phyloP scores from a whole-genome alignment of 176 grass and related monocot genomes.

The Urochloa ruziziensis region DNA sequence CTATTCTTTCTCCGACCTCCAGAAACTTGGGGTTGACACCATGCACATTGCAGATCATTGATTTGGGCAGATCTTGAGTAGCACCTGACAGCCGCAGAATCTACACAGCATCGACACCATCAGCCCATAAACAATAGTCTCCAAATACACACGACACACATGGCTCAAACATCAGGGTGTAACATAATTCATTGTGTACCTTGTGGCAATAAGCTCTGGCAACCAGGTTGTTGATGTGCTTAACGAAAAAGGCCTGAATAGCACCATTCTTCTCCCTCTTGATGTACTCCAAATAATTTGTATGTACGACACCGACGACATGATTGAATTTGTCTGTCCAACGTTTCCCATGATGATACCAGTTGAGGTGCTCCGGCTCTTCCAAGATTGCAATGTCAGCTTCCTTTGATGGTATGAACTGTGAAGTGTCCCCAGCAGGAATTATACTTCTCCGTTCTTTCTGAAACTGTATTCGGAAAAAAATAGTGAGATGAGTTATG shows the following conservation, averaged over 20 bases:
- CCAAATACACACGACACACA: neutral
- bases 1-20: conserved; percentile 73
- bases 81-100: conserved; percentile 83
- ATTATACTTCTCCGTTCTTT: conserved; percentile 95
- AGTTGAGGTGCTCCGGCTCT: conserved; percentile 95
- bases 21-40: conserved; percentile 95
- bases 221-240: conserved; percentile 88
- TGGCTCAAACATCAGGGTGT: conserved; percentile 1
- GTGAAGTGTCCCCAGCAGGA: conserved; percentile 85
- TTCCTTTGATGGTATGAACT: conserved; percentile 78
- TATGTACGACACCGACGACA: conserved; percentile 91
- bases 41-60: conserved; percentile 88
- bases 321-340: conserved; percentile 97
- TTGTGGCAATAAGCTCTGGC: conserved; percentile 85
- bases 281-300: conserved; percentile 94
- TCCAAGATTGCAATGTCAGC: conserved; percentile 92
- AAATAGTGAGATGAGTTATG: conserved; percentile 14
- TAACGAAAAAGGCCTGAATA: conserved; percentile 89
- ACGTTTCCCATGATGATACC: conserved; percentile 96
- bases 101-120: conserved; percentile 37
- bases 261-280: conserved; percentile 93
- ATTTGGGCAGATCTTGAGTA: conserved; percentile 92
- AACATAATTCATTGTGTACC: conserved; percentile 25
- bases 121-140: neutral
- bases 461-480: conserved; percentile 53